These are phyloP conservation scores for Ganoderma sinense DNA, from an alignment of 1,284 basidiomycete genomes.

Conservation along the genomic window DNA sequence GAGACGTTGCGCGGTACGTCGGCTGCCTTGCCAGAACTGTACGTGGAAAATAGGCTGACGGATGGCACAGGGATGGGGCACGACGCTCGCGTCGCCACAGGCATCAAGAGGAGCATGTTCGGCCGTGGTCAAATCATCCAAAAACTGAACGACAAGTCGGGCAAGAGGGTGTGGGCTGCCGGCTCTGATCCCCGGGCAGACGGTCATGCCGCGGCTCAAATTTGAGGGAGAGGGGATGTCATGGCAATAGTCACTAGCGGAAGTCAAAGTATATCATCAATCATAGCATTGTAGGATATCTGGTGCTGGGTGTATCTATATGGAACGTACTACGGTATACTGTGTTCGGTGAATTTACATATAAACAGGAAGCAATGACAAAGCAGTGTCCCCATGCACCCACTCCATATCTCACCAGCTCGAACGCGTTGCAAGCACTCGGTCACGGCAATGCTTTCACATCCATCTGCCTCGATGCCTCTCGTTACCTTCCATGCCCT, in stretches of 20 bases:
- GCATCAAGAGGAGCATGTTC: slow-evolving; percentile 74
- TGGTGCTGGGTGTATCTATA: slow-evolving; percentile 9
- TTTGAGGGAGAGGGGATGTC: slow-evolving; percentile 52
- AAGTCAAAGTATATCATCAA: not conserved
- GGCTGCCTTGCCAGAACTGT: not conserved
- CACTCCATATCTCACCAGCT: not conserved
- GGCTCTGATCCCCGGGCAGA: slow-evolving; percentile 90
- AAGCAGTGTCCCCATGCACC: slow-evolving; percentile 1
- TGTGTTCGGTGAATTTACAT: slow-evolving; percentile 10
- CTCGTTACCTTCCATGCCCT: slow-evolving; percentile 78
- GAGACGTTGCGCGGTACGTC: slow-evolving; percentile 65
- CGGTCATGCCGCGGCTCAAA: slow-evolving; percentile 89
- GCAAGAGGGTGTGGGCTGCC: slow-evolving; percentile 84
- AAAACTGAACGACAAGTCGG: slow-evolving; percentile 70
- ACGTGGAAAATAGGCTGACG: not conserved
- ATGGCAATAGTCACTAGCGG: not conserved
- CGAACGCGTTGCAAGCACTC: not conserved
- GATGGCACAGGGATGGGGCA: slow-evolving; percentile 81
- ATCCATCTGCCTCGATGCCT: slow-evolving; percentile 75
- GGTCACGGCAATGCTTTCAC: slow-evolving; percentile 4
- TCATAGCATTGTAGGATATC: not conserved
- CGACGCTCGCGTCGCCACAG: slow-evolving; percentile 68
- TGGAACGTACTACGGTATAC: slow-evolving; percentile 17
- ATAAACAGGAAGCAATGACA: not conserved
- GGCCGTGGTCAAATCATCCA: slow-evolving; percentile 97